Conservation (phyloP, 2,329 filamentous ascomycete genomes). For the Aspergillus quadrilineatus region DNA sequence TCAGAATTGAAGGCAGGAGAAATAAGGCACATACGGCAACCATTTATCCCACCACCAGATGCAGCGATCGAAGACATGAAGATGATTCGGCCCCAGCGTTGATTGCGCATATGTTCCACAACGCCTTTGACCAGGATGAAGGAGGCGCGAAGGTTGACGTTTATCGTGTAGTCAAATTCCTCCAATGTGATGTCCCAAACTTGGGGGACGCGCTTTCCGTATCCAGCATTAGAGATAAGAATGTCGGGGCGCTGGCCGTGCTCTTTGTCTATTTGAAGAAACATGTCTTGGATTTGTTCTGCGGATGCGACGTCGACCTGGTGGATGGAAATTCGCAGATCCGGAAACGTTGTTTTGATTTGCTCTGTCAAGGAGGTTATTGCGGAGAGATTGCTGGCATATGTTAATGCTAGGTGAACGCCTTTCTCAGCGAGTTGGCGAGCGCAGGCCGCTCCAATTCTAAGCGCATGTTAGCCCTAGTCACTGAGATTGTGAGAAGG, state of each 20-base stretch:
- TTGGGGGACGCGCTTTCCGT: constrained; percentile 59
- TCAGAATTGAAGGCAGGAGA: not conserved
- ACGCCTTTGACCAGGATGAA: constrained; percentile 62
- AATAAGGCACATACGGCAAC: constrained; percentile 47
- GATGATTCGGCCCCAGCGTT: constrained; percentile 63
- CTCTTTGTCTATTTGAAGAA: constrained; percentile 52
- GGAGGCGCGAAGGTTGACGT: constrained; percentile 61
- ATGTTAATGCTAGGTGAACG: constrained; percentile 59
- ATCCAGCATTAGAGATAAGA: constrained; percentile 65
- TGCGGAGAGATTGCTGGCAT: constrained; percentile 52
- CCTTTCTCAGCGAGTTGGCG: constrained; percentile 54
- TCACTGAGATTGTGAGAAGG: not conserved
- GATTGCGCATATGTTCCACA: constrained; percentile 60
- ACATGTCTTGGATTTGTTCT: constrained; percentile 55
- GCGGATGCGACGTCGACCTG: constrained; percentile 58
- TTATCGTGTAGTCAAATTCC: constrained; percentile 64
- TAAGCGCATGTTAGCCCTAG: constrained; percentile 25
- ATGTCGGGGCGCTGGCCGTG: constrained; percentile 62
- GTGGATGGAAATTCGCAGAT: constrained; percentile 53
- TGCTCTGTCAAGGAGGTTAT: constrained; percentile 48
- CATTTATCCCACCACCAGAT: constrained; percentile 63
- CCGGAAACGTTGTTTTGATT: constrained; percentile 36
- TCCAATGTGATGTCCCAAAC: constrained; percentile 61
- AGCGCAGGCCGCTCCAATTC: constrained; percentile 62
- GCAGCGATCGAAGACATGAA: constrained; percentile 65